Conservation (phyloP, 495 filamentous ascomycete genomes). For the Neurospora pannonica region DNA sequence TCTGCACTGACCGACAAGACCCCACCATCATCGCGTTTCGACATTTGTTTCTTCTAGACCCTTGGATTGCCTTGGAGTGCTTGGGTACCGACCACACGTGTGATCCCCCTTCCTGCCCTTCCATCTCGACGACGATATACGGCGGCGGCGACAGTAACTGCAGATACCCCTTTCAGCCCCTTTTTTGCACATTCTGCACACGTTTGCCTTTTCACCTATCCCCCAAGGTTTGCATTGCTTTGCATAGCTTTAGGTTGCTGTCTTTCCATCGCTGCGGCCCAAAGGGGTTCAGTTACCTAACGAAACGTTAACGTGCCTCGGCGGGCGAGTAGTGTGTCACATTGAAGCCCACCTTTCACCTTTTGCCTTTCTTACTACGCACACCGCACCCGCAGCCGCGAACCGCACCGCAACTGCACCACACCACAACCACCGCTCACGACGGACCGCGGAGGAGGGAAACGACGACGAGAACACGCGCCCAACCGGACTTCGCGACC, state of each 20-base stretch:
- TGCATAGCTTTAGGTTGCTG: not conserved
- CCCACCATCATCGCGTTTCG: not conserved
- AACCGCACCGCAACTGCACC: not conserved
- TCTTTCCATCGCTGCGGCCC: not conserved
- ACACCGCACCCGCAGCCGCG: not conserved
- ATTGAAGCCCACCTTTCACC: not conserved
- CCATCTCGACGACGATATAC: not conserved
- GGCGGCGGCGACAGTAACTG: not conserved
- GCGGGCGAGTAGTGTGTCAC: not conserved
- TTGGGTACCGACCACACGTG: slow-evolving; percentile 1
- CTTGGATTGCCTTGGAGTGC: slow-evolving; percentile 1
- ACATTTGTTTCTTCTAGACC: slow-evolving; percentile 7
- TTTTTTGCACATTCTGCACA: not conserved
- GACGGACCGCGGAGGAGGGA: not conserved
- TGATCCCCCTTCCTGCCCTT: not conserved
- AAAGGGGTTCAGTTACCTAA: not conserved
- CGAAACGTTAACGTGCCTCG: not conserved
- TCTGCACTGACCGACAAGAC: not conserved
- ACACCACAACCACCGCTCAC: not conserved
- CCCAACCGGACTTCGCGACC: not conserved
- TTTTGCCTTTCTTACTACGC: not conserved
- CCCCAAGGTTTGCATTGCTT: not conserved
- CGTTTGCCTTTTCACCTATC: not conserved
- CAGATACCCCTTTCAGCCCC: not conserved
- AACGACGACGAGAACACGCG: not conserved